These are phyloP conservation scores for Diaporthe velutina DNA, from an alignment of 2,329 filamentous ascomycete genomes.

Conservation along the genomic window DNA sequence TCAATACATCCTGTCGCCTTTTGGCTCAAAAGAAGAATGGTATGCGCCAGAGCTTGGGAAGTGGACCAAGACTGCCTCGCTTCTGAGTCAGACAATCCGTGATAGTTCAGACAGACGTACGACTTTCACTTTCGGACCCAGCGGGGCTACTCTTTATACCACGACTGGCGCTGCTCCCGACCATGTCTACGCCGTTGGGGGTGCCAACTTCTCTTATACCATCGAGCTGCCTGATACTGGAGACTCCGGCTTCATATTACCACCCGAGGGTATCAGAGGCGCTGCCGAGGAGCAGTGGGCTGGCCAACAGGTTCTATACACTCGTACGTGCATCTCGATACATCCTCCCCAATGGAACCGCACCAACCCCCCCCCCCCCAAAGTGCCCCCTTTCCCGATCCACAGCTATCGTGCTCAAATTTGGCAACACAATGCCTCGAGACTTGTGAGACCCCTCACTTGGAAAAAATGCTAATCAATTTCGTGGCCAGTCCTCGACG, in stretches of 20 bases:
- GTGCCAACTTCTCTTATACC: constrained; percentile 56
- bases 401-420: too few species aligned
- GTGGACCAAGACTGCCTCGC: constrained; percentile 63
- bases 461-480: not conserved
- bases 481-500: not conserved
- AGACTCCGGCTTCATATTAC: constrained; percentile 57
- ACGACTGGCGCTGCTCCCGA: constrained; percentile 62
- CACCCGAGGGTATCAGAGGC: constrained; percentile 56
- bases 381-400: too few species aligned
- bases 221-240: constrained; percentile 55
- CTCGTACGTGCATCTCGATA: not conserved
- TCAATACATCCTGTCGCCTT: constrained; percentile 64
- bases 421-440: too few species aligned
- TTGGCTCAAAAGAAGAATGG: constrained; percentile 69
- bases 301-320: not conserved
- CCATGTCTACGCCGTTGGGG: constrained; percentile 57
- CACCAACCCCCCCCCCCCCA: too few species aligned
- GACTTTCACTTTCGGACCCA: constrained; percentile 59
- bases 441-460: too few species aligned
- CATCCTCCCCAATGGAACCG: not conserved
- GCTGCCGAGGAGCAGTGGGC: constrained; percentile 53
- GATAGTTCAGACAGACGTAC: constrained; percentile 57
- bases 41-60: constrained; percentile 58
- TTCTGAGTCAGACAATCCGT: constrained; percentile 62
- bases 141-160: constrained; percentile 56